Evolutionary conservation across 352 stramenopile species (phyloP).

Genomic region (Pythium guiyangense): DNA sequence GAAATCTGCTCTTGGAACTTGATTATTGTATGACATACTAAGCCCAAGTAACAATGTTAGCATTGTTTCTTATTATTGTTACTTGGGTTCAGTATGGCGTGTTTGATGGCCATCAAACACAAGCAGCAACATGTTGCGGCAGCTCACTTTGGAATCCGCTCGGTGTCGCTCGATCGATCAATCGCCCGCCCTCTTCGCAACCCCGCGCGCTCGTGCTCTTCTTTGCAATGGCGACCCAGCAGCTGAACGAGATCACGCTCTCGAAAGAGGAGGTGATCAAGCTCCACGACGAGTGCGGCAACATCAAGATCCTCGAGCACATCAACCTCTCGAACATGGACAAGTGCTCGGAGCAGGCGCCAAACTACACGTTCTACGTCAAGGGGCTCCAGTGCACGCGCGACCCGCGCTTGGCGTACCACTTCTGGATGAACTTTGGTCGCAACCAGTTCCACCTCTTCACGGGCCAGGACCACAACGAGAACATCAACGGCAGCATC

Average conservation of each 20-base stretch:
- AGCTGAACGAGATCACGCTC: constrained; percentile 24
- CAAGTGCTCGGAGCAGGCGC: constrained; percentile 39
- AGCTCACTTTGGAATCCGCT: no score
- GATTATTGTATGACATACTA: no score
- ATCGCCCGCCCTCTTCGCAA: no score
- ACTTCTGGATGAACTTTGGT: constrained; percentile 68
- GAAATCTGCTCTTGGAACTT: no score
- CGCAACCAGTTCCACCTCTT: constrained; percentile 76
- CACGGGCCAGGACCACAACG: constrained; percentile 48
- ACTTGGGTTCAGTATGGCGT: no score
- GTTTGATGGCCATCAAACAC: no score
- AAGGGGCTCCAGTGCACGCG: constrained; percentile 54
- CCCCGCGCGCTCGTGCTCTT: no score
- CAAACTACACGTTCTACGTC: constrained; percentile 60
- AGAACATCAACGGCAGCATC: constrained; percentile 54
- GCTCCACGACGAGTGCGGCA: constrained; percentile 45
- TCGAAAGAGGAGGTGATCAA: constrained; percentile 44
- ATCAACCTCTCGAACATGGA: constrained; percentile 64
- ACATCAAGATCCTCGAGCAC: constrained; percentile 72
- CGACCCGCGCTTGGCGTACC: constrained; percentile 56
- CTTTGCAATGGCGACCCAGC: constrained; percentile 17
- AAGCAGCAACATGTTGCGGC: no score
- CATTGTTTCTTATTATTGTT: no score
- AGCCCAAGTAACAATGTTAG: no score
- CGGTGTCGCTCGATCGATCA: no score